Conservation (phyloP, 2,329 filamentous ascomycete species). For the Pseudogymnoascus sp. region DNA sequence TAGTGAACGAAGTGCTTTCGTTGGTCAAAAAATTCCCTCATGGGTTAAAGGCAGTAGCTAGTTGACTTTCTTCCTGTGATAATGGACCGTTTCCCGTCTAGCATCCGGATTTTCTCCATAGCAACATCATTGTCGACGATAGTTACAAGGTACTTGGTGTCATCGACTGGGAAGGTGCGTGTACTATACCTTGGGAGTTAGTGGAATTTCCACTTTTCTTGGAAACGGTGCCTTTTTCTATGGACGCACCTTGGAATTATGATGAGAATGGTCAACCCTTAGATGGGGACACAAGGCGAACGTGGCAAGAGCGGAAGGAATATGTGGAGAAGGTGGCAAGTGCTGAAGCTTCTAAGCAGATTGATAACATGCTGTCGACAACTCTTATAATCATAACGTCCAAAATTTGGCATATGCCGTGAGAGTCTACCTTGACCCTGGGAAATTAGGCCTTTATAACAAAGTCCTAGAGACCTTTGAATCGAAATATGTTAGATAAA, state of each 20-base stretch:
- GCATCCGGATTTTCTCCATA: slow-evolving; percentile 27
- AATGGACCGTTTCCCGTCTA: slow-evolving; percentile 27
- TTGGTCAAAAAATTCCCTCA: slow-evolving; percentile 14
- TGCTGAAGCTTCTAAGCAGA: not conserved
- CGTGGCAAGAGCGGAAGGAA: not conserved
- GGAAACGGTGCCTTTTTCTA: slow-evolving; percentile 8
- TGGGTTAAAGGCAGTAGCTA: slow-evolving; percentile 8
- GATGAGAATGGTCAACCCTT: not conserved
- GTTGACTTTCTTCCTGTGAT: slow-evolving; percentile 10
- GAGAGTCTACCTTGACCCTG: not conserved
- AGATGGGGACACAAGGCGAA: not conserved
- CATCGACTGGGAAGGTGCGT: slow-evolving; percentile 28
- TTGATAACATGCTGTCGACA: not conserved
- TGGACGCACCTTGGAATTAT: slow-evolving; percentile 12
- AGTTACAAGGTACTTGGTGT: slow-evolving; percentile 21
- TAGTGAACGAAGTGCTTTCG: slow-evolving; percentile 15
- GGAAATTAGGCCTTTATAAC: not conserved
- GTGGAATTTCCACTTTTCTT: slow-evolving; percentile 7
- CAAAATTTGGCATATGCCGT: not conserved
- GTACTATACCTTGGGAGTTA: slow-evolving; percentile 10
- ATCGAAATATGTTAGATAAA: not conserved
- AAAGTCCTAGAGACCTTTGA: not conserved
- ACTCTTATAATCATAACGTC: not conserved
- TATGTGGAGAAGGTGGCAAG: not conserved
- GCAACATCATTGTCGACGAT: slow-evolving; percentile 27